phyloP scores from a whole-genome alignment of 2,329 filamentous ascomycete genomes.

The Penicillium sp. region DNA sequence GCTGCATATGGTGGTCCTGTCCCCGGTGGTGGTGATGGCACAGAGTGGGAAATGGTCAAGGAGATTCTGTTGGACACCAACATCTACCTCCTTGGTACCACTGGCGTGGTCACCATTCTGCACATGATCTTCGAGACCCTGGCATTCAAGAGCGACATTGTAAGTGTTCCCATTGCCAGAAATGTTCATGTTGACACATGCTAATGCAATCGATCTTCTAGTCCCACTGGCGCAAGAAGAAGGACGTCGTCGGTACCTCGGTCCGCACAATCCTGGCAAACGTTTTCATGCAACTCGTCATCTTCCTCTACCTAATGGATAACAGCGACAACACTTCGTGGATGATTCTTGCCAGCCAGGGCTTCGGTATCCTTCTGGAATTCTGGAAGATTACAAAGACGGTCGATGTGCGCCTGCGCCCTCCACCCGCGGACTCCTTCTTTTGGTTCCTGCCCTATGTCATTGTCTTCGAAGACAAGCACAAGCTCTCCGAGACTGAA shows the following conservation, averaged over 20 bases:
- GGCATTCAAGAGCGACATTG: slow-evolving; percentile 95
- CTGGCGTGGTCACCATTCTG: slow-evolving; percentile 74
- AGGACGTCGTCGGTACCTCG: slow-evolving; percentile 95
- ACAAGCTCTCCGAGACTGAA: slow-evolving; percentile 89
- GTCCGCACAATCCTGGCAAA: slow-evolving; percentile 94
- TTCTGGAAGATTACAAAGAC: slow-evolving; percentile 96
- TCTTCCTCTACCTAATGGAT: slow-evolving; percentile 94
- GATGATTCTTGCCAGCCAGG: slow-evolving; percentile 97
- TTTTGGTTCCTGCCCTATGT: slow-evolving; percentile 74
- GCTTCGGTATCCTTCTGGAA: slow-evolving; percentile 71
- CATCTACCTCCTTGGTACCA: slow-evolving; percentile 80
- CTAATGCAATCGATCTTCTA: slow-evolving; percentile 20
- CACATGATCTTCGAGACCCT: slow-evolving; percentile 95
- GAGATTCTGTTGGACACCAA: slow-evolving; percentile 92
- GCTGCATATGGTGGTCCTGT: slow-evolving; percentile 68
- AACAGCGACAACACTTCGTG: slow-evolving; percentile 97
- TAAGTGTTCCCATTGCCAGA: slow-evolving; percentile 28
- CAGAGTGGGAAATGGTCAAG: slow-evolving; percentile 96
- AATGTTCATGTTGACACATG: background rate
- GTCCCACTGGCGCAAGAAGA: slow-evolving; percentile 98
- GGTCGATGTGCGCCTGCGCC: slow-evolving; percentile 78
- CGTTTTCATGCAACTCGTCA: slow-evolving; percentile 93
- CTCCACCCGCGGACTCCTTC: slow-evolving; percentile 61
- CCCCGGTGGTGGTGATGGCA: slow-evolving; percentile 78
- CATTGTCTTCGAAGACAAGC: slow-evolving; percentile 90